Conservation (phyloP, 305 asterid genomes). For the Solanum hybrid region DNA sequence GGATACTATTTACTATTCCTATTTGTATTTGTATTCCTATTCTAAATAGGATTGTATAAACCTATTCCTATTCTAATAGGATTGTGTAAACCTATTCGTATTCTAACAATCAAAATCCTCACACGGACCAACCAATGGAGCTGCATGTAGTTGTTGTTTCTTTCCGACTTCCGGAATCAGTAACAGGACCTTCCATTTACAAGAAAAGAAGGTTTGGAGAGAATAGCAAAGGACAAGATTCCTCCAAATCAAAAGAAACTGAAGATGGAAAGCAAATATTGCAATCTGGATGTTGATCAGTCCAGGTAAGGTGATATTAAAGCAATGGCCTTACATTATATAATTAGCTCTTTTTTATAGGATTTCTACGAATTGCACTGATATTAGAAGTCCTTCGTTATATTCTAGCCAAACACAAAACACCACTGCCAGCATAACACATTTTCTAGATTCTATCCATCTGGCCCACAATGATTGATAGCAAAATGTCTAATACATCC, state of each 20-base stretch:
- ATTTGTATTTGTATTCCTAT: too few relatives aligned
- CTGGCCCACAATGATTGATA: neutral
- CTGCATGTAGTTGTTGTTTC: neutral
- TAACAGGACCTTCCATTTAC: neutral
- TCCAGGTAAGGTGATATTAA: neutral
- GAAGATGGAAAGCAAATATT: neutral
- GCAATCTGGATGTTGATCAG: neutral
- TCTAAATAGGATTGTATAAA: too few relatives aligned
- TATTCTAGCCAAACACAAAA: neutral
- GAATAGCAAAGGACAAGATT: neutral
- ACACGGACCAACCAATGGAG: neutral
- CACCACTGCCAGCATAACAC: neutral
- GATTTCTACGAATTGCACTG: neutral
- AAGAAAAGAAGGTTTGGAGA: neutral
- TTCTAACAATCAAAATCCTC: neutral
- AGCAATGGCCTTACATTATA: neutral
- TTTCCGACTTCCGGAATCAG: neutral
- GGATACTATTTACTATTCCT: too few relatives aligned
- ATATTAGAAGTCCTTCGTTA: neutral
- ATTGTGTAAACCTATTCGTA: too few relatives aligned
- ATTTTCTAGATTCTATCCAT: neutral
- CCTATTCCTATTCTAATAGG: too few relatives aligned
- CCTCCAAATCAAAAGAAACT: neutral
- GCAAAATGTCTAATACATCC: neutral
- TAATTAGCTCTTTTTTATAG: neutral